Evolutionary conservation across 2,329 filamentous ascomycete species (phyloP), one percentile per base, ranked within the genome.

Genomic region (Clathrospora elynae): DNA sequence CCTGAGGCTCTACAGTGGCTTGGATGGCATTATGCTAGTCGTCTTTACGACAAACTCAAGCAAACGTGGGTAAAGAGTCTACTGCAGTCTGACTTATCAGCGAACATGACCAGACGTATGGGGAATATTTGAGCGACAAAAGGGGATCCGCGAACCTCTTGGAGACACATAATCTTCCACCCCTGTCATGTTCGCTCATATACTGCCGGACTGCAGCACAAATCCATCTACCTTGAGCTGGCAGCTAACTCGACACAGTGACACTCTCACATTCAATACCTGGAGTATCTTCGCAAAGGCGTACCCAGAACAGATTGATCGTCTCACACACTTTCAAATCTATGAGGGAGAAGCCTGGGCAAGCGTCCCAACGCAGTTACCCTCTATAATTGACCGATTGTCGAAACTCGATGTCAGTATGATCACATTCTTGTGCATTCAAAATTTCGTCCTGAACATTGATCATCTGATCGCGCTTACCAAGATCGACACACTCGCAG

Each of bases 381-480:
- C 46, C 6, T 49, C 53, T 8, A 48, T 65, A 4, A 19, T 35
- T 7, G 29, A 39, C 8, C 47, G 53, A 5, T 32, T 65, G 5
- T 20, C 19, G 6, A 49, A 38, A 8, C 47, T 62, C 10, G 41
- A 58, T 1, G 28, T 40, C 14, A 28, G 42, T 30, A 42, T 42
- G 11, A n/a, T 61, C 11, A 53, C 57, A 4, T 51, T 57, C 16
- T 55, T 65, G 17, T 53, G 50, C 13, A 42, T 64, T 3, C 46
- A 34, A 4, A 30, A 43, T 9, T 33, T 51, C 10, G 13, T 24
- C 6, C 31, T 64, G 3, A 44, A 28, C 1, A 23, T 35, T n/a
- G 33, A 41, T 2, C 31, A 63, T 39, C 48, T 64, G 4, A 48
- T 53, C 14, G 23, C 32, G 2, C 41, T 65, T 1, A 39, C 47